These are phyloP conservation scores for Aphelidium insulamus DNA, from an alignment of 371 early-diverging fungal genomes.

Conservation along the genomic window DNA sequence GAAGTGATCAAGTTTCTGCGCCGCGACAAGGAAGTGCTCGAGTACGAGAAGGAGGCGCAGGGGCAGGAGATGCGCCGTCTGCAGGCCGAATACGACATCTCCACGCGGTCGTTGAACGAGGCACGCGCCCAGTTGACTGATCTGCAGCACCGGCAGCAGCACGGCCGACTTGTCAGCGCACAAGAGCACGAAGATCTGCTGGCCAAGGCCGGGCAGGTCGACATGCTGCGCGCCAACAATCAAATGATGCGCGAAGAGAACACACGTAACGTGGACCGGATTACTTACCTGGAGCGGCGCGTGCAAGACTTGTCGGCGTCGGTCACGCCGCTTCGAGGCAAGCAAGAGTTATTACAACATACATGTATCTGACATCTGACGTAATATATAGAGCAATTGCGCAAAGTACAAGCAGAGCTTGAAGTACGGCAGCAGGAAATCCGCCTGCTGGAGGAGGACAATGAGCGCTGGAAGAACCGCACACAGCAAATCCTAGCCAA, in stretches of 20 bases:
- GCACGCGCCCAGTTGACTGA: slow-evolving; percentile 22
- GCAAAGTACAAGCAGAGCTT: slow-evolving; percentile 26
- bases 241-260: slow-evolving; percentile 30
- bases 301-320: too few species aligned
- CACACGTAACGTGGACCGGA: slow-evolving; percentile 1
- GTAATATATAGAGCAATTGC: slow-evolving; percentile 20
- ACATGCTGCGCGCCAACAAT: slow-evolving; percentile 44
- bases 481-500: slow-evolving; percentile 29
- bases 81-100: slow-evolving; percentile 24
- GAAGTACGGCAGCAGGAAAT: slow-evolving; percentile 18
- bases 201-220: slow-evolving; percentile 32
- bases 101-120: slow-evolving; percentile 34
- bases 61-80: slow-evolving; percentile 30
- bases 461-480: slow-evolving; percentile 29
- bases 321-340: too few species aligned
- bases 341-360: too few species aligned
- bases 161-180: slow-evolving; percentile 15
- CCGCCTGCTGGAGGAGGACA: slow-evolving; percentile 18
- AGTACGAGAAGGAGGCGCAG: slow-evolving; percentile 32
- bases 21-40: slow-evolving; percentile 36
- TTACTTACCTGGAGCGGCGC: too few species aligned
- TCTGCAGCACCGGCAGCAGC: slow-evolving; percentile 17
- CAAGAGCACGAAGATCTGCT: slow-evolving; percentile 27
- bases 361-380: too few species aligned
- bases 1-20: slow-evolving; percentile 38